Evolutionary conservation across 805 yeast genomes (phyloP).

Genomic region (Starmerella floris): DNA sequence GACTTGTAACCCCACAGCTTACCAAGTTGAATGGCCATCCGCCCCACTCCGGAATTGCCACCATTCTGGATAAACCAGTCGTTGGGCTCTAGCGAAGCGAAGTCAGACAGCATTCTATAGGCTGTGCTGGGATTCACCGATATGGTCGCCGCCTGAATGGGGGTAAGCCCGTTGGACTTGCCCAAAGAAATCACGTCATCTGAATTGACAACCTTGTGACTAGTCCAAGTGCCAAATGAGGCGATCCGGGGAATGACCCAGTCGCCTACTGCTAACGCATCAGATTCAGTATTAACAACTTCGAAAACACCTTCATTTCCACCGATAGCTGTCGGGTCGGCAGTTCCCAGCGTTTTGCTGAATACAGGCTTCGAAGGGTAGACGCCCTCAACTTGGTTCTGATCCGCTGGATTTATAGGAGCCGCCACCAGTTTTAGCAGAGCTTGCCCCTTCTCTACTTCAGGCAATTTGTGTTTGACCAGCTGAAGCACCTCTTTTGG

Average conservation of each 20-base stretch:
- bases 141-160: slow-evolving; percentile 61
- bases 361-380: slow-evolving; percentile 67
- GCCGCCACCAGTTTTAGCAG: slow-evolving; percentile 60
- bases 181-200: slow-evolving; percentile 47
- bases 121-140: slow-evolving; percentile 91
- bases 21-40: slow-evolving; percentile 80
- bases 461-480: slow-evolving; percentile 29
- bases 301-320: slow-evolving; percentile 92
- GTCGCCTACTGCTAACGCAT: slow-evolving; percentile 49
- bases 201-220: slow-evolving; percentile 48
- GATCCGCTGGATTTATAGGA: slow-evolving; percentile 84
- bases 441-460: slow-evolving; percentile 31
- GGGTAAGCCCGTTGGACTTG: slow-evolving; percentile 30
- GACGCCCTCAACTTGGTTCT: slow-evolving; percentile 73
- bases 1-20: slow-evolving; percentile 67
- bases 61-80: slow-evolving; percentile 94
- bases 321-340: slow-evolving; percentile 63
- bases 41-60: slow-evolving; percentile 90
- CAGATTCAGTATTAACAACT: slow-evolving; percentile 39
- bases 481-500: slow-evolving; percentile 28
- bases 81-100: slow-evolving; percentile 45
- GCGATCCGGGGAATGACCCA: slow-evolving; percentile 73
- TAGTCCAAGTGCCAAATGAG: slow-evolving; percentile 89
- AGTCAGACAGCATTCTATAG: slow-evolving; percentile 68
- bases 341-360: slow-evolving; percentile 34